phyloP scores from a whole-genome alignment of 2,329 filamentous ascomycete genomes.

The Colletotrichum sp. region DNA sequence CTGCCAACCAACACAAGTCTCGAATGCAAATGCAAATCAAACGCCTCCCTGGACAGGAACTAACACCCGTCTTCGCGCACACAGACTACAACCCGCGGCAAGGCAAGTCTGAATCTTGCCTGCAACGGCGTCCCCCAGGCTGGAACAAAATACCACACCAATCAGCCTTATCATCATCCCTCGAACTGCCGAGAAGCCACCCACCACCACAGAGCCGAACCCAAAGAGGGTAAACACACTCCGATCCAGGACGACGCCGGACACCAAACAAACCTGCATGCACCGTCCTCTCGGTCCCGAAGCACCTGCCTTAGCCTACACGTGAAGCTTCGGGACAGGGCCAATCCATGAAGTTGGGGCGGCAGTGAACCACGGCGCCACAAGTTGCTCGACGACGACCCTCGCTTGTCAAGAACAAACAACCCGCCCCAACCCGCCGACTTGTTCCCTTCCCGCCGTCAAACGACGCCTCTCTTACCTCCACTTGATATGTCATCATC shows the following conservation, averaged over 20 bases:
- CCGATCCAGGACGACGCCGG: background rate
- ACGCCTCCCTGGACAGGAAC: background rate
- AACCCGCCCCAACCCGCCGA: background rate
- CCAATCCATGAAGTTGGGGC: background rate
- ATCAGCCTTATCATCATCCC: conserved; percentile 1
- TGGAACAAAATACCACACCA: background rate
- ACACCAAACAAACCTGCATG: background rate
- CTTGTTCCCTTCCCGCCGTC: background rate
- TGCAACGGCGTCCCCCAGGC: background rate
- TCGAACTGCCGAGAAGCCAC: conserved; percentile 16
- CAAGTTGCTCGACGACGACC: background rate
- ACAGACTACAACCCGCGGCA: background rate
- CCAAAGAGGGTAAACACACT: background rate
- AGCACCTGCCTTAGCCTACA: background rate
- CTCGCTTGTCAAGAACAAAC: background rate
- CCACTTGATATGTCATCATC: background rate
- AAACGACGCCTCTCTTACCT: background rate
- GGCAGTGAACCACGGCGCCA: conserved; percentile 10
- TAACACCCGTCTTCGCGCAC: background rate
- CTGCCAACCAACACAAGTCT: background rate
- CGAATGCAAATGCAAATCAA: background rate
- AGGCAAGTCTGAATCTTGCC: background rate
- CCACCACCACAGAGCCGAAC: background rate
- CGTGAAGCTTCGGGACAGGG: background rate
- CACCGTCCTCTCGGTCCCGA: background rate